Evolutionary conservation across 2,329 filamentous ascomycete species (phyloP), one percentile per base, ranked within the genome.

Genomic region (Daldinia sp.): DNA sequence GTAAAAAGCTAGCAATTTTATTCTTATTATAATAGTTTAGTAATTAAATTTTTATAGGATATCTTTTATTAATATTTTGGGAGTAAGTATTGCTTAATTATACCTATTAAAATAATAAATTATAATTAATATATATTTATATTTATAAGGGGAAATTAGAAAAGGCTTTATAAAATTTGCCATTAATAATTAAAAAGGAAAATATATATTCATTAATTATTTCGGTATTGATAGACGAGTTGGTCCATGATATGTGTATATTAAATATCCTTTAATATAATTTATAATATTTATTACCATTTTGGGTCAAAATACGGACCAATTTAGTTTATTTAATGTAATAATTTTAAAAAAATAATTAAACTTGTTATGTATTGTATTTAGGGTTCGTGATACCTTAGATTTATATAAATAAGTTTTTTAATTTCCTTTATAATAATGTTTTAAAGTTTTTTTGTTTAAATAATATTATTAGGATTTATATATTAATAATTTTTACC

Each of bases 51-150:
- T 27, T 30, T 49, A 17, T 32, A 27, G 9, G 19, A 17, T 49
- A 17, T 27, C 10, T 30, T 49, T 17, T 30, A 15, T 17, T 4
- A 6, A 13, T 17, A n/a, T 49, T 17, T 49, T 49, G 4, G n/a
- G 25, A 15, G 29, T 47, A 25, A 29, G 5, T 7, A 47, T 47
- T 3, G n/a, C 15, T 29, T 29, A 47, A 11, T 47, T 47, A 47
- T 47, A 47, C n/a, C 23, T 4, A 27, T 29, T 47, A 47, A 47
- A 47, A 47, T 47, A 47, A 47, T 29, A 47, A 10, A 47, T 47
- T 11, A 47, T 47, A 47, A 17, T 29, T 27, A 47, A 29, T 27
- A 47, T 5, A 47, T 25, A 47, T 47, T 15, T 25, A 47, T 47
- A 27, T 32, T 11, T 11, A 47, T 47, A 25, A 21, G n/a, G n/a